Base-by-base conservation (phyloP, 768 basidiomycete genomes). In the Cubamyces sp. region DNA sequence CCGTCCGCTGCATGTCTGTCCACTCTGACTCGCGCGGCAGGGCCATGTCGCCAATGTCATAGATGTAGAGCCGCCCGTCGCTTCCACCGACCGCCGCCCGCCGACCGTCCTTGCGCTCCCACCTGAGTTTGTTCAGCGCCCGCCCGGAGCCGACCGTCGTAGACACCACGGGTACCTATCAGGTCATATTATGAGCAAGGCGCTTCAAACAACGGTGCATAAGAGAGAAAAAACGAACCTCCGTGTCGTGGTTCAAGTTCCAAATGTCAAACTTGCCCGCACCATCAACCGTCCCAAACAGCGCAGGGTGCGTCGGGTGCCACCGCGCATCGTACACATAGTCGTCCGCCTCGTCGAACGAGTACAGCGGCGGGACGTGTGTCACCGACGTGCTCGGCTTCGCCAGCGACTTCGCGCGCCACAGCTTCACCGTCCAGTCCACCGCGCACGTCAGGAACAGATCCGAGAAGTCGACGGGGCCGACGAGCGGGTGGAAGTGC, bases 321-420 rank as follows among this genome's bases (percentile, higher is more conserved):
- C 97, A 99, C 73, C 90, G 92, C 48, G 94, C 96, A 77, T 98
- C 97, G 76, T 97, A 98, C 11, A 99, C 96, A 73, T 98, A 98
- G 74, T 99, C 97, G 71, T 96, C 94, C 14, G 95, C 92, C 74
- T 98, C 96, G 66, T 99, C 96, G 70, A 99, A 98, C 42, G 93
- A 94, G 72, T 96, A 91, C 23, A 98, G 67, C 3, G 96, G 92
- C 0, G 84, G 47, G n/a, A 96, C 80, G 18, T 75, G 73, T 66
- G 85, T 83, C 30, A 71, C 63, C 37, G 66, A 66, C 40, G 87
- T 87, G 7, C 88, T 87, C 8, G 91, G 84, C 74, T 92, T 92
- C 45, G 89, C 80, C 41, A 89, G 76, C 12, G 84, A 86, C 75
- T 87, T 92, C 8, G 92, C 84, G 43, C 94, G 82, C 97, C 97